Evolutionary conservation across 352 stramenopile species (phyloP), one percentile per base, ranked within the genome.

Genomic region (Pythium folliculosum): DNA sequence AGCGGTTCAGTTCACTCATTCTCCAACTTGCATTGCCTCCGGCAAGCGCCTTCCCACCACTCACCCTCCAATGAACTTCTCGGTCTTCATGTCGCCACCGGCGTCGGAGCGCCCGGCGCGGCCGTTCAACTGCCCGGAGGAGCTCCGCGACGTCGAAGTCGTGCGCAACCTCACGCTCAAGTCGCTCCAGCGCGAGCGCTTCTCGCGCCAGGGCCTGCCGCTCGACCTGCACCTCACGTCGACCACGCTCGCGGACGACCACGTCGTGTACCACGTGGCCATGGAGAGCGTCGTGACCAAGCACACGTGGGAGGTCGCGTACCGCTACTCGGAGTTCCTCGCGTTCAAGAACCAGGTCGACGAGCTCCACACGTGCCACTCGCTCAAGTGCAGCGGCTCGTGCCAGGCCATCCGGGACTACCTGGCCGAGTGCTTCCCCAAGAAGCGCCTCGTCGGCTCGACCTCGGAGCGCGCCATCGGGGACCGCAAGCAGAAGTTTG

Each of bases 321-420:
- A 89, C 64, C 81, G 80, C 12, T 88, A 85, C 69, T 89, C 80
- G 30, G 81, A 90, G 72, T 88, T 91, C 47, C 64, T 73, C 48
- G 72, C 72, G 6, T 86, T 91, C 65, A 81, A 79, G 23, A 61
- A 47, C 57, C 73, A 81, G 27, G 45, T 91, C 50, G 70, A 84
- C 19, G 71, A 89, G 14, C 43, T 76, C 30, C 79, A 76, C 75
- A 91, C 83, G 27, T 91, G 83, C 48, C 67, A 79, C 52, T 75
- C 71, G 49, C 22, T 38, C 59, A 86, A 88, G 69, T 91, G 83
- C 57, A 77, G 57, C 8, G 83, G 83, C 25, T 89, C 83, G 49
- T 91, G 83, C 54, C 72, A 90, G 61, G 83, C 83, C 49, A 86
- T 91, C 50, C 81, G 81, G 38, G 81, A 91, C 64, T 89, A 81